phyloP scores from a whole-genome alignment of 2,329 filamentous ascomycete species.

The Dactylonectria estremocensis region DNA sequence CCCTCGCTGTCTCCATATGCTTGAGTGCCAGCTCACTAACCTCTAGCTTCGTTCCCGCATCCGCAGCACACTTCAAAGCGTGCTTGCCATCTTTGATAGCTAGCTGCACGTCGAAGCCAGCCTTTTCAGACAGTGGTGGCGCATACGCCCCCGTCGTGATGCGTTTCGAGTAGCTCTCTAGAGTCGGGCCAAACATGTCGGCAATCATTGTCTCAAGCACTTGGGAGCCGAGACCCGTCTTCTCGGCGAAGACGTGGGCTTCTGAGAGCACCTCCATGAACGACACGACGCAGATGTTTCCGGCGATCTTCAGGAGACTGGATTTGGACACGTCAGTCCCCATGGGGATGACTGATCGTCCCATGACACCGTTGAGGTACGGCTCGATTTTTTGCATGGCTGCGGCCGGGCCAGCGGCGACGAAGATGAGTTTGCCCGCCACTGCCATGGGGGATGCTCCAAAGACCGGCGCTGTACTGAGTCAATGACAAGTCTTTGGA shows the following conservation, averaged over 20 bases:
- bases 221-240: slow-evolving; percentile 44
- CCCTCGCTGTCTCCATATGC: slow-evolving; percentile 22
- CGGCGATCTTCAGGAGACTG: slow-evolving; percentile 60
- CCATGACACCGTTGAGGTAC: slow-evolving; percentile 59
- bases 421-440: slow-evolving; percentile 60
- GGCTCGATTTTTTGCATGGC: slow-evolving; percentile 54
- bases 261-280: slow-evolving; percentile 49
- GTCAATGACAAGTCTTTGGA: neutral
- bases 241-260: slow-evolving; percentile 51
- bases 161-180: slow-evolving; percentile 47
- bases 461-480: slow-evolving; percentile 55
- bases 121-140: slow-evolving; percentile 22
- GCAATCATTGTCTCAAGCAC: slow-evolving; percentile 48
- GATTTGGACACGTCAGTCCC: slow-evolving; percentile 58
- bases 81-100: slow-evolving; percentile 29
- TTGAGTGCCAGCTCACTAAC: slow-evolving; percentile 20
- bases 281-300: slow-evolving; percentile 54
- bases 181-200: slow-evolving; percentile 49
- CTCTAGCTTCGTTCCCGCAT: slow-evolving; percentile 14
- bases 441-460: slow-evolving; percentile 59
- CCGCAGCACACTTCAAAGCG: slow-evolving; percentile 18
- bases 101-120: slow-evolving; percentile 23
- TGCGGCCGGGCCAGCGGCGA: slow-evolving; percentile 54
- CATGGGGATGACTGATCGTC: slow-evolving; percentile 55
- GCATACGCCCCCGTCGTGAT: slow-evolving; percentile 49